Conservation (phyloP, 257 asterid species). For the Mentha longifolia region DNA sequence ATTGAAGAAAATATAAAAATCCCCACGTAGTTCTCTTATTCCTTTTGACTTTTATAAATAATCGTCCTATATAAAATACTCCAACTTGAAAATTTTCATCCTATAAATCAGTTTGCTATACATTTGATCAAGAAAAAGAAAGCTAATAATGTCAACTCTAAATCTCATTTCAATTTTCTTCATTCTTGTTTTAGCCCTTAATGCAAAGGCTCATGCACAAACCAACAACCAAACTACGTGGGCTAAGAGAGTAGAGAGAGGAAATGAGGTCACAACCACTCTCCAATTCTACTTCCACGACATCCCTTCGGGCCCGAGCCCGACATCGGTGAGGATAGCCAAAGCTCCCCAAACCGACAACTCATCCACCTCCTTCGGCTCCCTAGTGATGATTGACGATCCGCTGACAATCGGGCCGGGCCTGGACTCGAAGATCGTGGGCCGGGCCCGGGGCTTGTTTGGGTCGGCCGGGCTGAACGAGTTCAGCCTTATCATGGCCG, state of each 20-base stretch:
- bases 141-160: not conserved
- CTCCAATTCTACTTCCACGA: not conserved
- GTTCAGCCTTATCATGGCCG: constrained; percentile 60
- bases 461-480: constrained; percentile 68
- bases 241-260: not conserved
- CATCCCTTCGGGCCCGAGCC: not conserved
- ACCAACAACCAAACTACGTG: not conserved
- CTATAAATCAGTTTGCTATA: not conserved
- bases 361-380: not conserved
- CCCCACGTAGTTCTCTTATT: too few species aligned
- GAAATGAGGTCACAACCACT: not conserved
- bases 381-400: constrained; percentile 66
- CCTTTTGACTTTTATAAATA: not conserved
- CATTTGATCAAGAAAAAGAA: not conserved
- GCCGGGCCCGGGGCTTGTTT: constrained; percentile 77
- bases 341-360: not conserved
- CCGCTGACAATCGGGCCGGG: constrained; percentile 67
- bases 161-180: not conserved
- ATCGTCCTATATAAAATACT: not conserved
- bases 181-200: not conserved
- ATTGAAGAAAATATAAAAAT: too few species aligned
- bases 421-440: constrained; percentile 53
- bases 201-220: not conserved
- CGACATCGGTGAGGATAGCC: not conserved
- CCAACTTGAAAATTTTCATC: not conserved